Conservation (phyloP, 2,329 filamentous ascomycete genomes). For the Ophiocordyceps camponoti-saundersi region DNA sequence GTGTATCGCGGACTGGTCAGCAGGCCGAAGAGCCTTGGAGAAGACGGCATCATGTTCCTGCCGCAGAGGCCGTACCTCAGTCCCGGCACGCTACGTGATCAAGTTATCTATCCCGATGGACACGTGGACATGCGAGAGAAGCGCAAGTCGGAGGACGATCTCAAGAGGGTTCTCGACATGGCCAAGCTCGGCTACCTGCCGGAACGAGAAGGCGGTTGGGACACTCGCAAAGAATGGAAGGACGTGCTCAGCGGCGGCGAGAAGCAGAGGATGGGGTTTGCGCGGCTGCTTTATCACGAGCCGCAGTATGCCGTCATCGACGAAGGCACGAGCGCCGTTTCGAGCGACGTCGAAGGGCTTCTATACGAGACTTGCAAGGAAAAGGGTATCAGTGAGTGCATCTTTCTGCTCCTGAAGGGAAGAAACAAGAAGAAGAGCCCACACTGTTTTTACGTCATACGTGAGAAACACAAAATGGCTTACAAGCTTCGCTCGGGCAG, state of each 20-base stretch:
- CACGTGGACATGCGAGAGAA: conserved; percentile 84
- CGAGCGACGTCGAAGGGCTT: conserved; percentile 82
- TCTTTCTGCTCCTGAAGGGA: neutral
- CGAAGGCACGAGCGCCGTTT: conserved; percentile 88
- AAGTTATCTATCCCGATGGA: conserved; percentile 94
- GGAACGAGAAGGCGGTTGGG: conserved; percentile 87
- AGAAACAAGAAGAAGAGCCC: too few species aligned
- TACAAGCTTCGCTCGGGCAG: conserved; percentile 18
- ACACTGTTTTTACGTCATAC: too few species aligned
- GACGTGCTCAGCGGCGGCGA: conserved; percentile 93
- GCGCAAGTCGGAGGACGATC: conserved; percentile 59
- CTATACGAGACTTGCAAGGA: conserved; percentile 89
- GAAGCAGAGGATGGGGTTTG: conserved; percentile 90
- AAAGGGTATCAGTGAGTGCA: conserved; percentile 68
- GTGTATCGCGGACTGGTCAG: conserved; percentile 87
- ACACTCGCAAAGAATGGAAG: conserved; percentile 96
- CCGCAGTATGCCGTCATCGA: conserved; percentile 89
- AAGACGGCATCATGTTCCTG: conserved; percentile 96
- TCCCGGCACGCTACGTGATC: conserved; percentile 82
- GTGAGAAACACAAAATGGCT: neutral
- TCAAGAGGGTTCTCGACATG: conserved; percentile 64
- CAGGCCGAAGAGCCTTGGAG: conserved; percentile 60
- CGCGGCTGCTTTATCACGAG: conserved; percentile 83
- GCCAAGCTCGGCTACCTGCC: conserved; percentile 79
- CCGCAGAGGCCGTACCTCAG: conserved; percentile 87